These are phyloP conservation scores for Entomortierella parvispora DNA, from an alignment of 192 early-diverging fungal genomes.

Conservation along the genomic window DNA sequence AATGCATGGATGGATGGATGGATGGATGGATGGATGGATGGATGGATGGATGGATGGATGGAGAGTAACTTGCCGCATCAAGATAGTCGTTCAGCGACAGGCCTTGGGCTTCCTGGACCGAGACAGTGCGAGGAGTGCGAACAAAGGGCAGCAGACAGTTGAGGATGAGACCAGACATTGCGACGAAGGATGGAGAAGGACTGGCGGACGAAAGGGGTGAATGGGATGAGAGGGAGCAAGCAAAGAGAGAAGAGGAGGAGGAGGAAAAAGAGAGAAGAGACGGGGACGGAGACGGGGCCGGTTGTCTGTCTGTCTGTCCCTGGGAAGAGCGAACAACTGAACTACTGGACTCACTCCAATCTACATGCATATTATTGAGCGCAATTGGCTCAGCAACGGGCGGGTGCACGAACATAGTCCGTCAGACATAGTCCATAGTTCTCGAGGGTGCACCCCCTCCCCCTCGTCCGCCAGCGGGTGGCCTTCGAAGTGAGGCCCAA, in stretches of 20 bases:
- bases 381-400: not conserved
- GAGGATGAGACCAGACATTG: constrained; percentile 51
- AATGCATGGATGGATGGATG: not conserved
- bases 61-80: constrained; percentile 37
- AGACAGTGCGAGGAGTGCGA: constrained; percentile 44
- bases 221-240: not conserved
- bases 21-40: not conserved
- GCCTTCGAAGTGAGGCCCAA: too few species aligned
- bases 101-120: constrained; percentile 44
- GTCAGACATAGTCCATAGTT: too few species aligned
- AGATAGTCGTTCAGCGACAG: constrained; percentile 39
- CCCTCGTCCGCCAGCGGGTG: too few species aligned
- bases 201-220: not conserved
- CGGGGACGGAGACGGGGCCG: not conserved
- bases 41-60: not conserved
- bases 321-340: too few species aligned
- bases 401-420: not conserved
- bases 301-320: too few species aligned
- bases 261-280: constrained; percentile 1
- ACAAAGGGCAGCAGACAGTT: constrained; percentile 50
- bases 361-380: too few species aligned
- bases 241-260: not conserved
- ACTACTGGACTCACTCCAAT: too few species aligned
- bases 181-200: not conserved
- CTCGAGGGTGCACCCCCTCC: too few species aligned